Evolutionary conservation across 495 filamentous ascomycete species (phyloP), one percentile per base, ranked within the genome.

Genomic region (Staphylotrichum tortipilum): DNA sequence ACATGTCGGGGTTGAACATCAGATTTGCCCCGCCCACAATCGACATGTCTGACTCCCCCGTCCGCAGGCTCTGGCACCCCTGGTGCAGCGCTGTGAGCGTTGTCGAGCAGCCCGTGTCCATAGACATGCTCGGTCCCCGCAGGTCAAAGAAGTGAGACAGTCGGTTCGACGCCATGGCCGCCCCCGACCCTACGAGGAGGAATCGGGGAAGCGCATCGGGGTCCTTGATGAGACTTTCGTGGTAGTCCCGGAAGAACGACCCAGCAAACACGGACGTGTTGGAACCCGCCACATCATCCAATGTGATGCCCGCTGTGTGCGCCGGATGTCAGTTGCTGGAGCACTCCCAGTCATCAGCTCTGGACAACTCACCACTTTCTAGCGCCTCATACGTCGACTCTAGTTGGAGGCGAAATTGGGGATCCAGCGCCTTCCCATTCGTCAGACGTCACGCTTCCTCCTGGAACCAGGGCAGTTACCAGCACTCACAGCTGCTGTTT

Each of bases 301-400:
- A 59, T 21, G 48, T 57, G 33, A 65, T 58, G 10, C 64, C 64
- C 44, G 70, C 69, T 67, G 43, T 23, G 22, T 3, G 14, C n/a
- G n/a, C n/a, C n/a, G n/a, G 9, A 7, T 29, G 45, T 31, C 19
- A 36, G 51, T 50, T 26, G 35, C 39, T 7, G 28, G 26, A 1
- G 7, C 17, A 18, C 47, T 28, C 10, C 50, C 2, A 8, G 6
- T 5, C 6, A 39, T 47, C 18, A 50, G 42, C 18, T 35, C 44
- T 4, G 12, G 7, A 1, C 14, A 14, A 42, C 59, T 42, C 45
- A 71, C 68, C 76, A 34, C 70, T 70, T 50, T 86, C 80, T 12
- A 85, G 62, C 0, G 73, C 74, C 50, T 85, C 78, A 39, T 82
- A 86, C 11, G 74, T 68, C 2, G 71, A 61, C 55, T 85, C 82